Percentiles rank a stretch among this genome's conserved stretches.
These are phyloP conservation scores for Iris macrosiphon DNA, from an alignment of 106 monocot species.

Conservation along the genomic window DNA sequence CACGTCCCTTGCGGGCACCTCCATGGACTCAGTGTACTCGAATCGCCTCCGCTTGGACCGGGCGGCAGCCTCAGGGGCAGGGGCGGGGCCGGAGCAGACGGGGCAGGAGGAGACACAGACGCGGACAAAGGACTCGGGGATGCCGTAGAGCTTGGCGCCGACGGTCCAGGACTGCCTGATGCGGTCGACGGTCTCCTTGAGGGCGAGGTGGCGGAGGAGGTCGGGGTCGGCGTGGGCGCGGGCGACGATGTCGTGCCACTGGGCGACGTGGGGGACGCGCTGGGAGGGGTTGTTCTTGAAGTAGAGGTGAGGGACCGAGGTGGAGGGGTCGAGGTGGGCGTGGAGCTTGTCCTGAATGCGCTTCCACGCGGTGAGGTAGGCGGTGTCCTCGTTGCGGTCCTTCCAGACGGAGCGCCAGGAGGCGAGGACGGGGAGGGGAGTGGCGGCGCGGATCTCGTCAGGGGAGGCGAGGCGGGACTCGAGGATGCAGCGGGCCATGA, in stretches of 20 bases:
- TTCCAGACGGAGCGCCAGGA: slow-evolving; percentile 80
- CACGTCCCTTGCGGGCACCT: slow-evolving; percentile 86
- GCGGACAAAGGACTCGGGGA: slow-evolving; percentile 88
- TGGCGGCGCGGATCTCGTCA: slow-evolving; percentile 55
- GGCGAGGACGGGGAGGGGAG: slow-evolving; percentile 37
- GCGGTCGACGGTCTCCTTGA: slow-evolving; percentile 95
- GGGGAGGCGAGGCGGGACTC: slow-evolving; percentile 45
- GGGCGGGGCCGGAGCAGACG: slow-evolving; percentile 37
- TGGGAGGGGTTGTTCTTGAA: slow-evolving; percentile 80
- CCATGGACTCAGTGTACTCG: slow-evolving; percentile 93
- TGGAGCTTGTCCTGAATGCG: slow-evolving; percentile 88
- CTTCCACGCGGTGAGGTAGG: slow-evolving; percentile 80
- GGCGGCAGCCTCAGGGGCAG: slow-evolving; percentile 1
- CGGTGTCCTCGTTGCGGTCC: slow-evolving; percentile 77
- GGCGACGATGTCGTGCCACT: slow-evolving; percentile 85
- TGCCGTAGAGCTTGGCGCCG: slow-evolving; percentile 95
- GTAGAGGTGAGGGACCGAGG: slow-evolving; percentile 33
- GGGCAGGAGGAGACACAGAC: slow-evolving; percentile 76
- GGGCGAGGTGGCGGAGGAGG: slow-evolving; percentile 69
- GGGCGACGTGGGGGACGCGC: slow-evolving; percentile 73
- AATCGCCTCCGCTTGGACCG: slow-evolving; percentile 68
- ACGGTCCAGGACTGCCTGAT: slow-evolving; percentile 97
- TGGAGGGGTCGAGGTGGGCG: slow-evolving; percentile 40
- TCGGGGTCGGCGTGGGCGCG: slow-evolving; percentile 81
- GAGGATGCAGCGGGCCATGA: slow-evolving; percentile 65